Evolutionary conservation across 2,329 filamentous ascomycete species (phyloP).

Genomic region (Rutstroemia sp.): DNA sequence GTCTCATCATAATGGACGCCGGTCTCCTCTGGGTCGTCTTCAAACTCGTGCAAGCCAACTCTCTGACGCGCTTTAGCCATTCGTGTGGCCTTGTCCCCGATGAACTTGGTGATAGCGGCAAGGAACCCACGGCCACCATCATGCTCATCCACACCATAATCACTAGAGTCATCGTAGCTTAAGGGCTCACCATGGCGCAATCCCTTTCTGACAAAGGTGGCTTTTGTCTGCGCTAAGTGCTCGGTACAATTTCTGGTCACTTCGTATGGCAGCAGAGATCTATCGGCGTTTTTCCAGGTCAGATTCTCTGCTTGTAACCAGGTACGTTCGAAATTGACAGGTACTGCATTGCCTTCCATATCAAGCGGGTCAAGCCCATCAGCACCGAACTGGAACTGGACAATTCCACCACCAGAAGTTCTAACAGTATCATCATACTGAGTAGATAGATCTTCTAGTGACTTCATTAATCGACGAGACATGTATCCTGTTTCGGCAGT

Average conservation of each 20-base stretch:
- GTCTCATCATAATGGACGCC: constrained; percentile 24
- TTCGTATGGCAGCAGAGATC: constrained; percentile 64
- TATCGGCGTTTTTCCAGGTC: constrained; percentile 74
- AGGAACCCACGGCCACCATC: constrained; percentile 82
- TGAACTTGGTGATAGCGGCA: constrained; percentile 66
- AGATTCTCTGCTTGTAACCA: constrained; percentile 72
- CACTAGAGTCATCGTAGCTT: constrained; percentile 60
- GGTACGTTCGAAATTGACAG: constrained; percentile 86
- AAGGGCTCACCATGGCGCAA: constrained; percentile 56
- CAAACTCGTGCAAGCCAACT: constrained; percentile 42
- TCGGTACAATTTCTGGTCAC: constrained; percentile 61
- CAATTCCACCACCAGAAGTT: constrained; percentile 79
- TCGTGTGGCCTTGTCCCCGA: constrained; percentile 55
- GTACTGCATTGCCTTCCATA: constrained; percentile 91
- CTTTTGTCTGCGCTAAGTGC: constrained; percentile 60
- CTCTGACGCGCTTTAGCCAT: constrained; percentile 47
- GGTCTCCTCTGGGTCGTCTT: constrained; percentile 30
- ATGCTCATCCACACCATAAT: constrained; percentile 65
- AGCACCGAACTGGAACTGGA: constrained; percentile 96
- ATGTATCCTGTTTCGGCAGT: constrained; percentile 99
- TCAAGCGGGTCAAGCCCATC: constrained; percentile 94
- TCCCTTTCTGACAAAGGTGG: constrained; percentile 52
- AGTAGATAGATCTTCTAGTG: constrained; percentile 85
- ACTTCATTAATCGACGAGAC: constrained; percentile 97
- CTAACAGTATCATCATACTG: constrained; percentile 93